Conservation (phyloP, 2,329 filamentous ascomycete species). For the Ceratocystiopsis minuta region DNA sequence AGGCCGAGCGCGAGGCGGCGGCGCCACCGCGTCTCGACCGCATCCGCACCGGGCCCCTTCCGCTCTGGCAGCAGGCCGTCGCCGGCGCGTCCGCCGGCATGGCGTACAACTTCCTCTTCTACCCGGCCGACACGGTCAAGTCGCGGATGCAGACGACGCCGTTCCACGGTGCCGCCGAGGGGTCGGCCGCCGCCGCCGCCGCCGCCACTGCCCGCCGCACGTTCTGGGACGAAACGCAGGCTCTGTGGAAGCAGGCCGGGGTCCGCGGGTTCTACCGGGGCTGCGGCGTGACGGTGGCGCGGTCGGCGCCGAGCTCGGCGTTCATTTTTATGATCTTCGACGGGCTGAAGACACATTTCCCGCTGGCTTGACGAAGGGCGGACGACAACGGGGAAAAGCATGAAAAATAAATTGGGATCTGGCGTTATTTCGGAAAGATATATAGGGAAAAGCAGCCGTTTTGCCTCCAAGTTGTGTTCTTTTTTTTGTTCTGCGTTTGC, state of each 20-base stretch:
- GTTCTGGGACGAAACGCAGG: conserved; percentile 53
- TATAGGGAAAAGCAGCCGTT: no score
- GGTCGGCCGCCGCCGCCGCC: conserved; percentile 11
- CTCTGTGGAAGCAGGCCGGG: conserved; percentile 69
- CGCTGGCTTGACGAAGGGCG: conserved; percentile 19
- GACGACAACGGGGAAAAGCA: no score
- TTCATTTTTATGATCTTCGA: conserved; percentile 97
- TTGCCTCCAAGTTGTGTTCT: background rate
- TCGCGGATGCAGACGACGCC: conserved; percentile 88
- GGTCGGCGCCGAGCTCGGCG: conserved; percentile 86
- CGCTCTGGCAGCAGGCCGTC: conserved; percentile 71
- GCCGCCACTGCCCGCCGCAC: conserved; percentile 31
- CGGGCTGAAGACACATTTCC: conserved; percentile 54
- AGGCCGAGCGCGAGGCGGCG: conserved; percentile 16
- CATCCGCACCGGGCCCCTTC: conserved; percentile 33
- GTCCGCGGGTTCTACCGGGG: conserved; percentile 77
- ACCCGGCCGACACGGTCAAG: conserved; percentile 94
- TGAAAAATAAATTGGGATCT: no score
- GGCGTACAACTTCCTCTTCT: conserved; percentile 93
- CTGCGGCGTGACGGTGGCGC: conserved; percentile 78
- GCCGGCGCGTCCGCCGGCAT: conserved; percentile 80
- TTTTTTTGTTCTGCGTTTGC: background rate
- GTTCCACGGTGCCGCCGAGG: conserved; percentile 22
- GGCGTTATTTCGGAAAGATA: no score
- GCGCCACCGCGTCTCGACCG: conserved; percentile 17